Conservation (phyloP, 345 rosid genomes). For the Gossypium stocksii region DNA sequence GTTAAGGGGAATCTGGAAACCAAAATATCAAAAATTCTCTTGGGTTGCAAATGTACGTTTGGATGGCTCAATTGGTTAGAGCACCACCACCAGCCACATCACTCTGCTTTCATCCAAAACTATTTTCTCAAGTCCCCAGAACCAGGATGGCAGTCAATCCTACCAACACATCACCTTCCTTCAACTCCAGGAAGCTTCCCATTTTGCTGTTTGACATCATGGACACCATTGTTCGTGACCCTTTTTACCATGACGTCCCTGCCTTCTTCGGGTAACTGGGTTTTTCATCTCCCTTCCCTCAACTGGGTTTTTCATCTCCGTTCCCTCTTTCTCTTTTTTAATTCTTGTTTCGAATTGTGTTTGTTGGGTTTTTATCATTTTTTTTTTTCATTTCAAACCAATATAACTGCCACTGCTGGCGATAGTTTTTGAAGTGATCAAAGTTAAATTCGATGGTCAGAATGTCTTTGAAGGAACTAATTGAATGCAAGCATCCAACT, state of each 20-base stretch:
- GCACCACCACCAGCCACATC: background rate
- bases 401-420: background rate
- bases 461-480: slow-evolving; percentile 69
- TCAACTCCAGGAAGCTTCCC: slow-evolving; percentile 57
- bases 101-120: background rate
- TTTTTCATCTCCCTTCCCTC: too few relatives aligned
- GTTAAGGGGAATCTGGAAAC: background rate
- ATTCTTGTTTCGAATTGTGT: background rate
- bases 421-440: slow-evolving; percentile 20
- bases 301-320: background rate
- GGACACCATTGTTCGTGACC: slow-evolving; percentile 98
- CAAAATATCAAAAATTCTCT: background rate
- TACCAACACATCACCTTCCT: background rate
- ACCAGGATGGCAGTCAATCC: slow-evolving; percentile 16
- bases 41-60: background rate
- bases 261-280: slow-evolving; percentile 60
- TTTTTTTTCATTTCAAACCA: background rate
- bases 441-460: slow-evolving; percentile 38
- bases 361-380: background rate
- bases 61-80: slow-evolving; percentile 10
- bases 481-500: slow-evolving; percentile 78
- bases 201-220: slow-evolving; percentile 83
- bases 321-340: background rate
- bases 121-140: background rate
- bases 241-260: slow-evolving; percentile 81